These are phyloP conservation scores for Sporopachydermia cereana DNA, from an alignment of 1,139 yeast species.

Conservation along the genomic window DNA sequence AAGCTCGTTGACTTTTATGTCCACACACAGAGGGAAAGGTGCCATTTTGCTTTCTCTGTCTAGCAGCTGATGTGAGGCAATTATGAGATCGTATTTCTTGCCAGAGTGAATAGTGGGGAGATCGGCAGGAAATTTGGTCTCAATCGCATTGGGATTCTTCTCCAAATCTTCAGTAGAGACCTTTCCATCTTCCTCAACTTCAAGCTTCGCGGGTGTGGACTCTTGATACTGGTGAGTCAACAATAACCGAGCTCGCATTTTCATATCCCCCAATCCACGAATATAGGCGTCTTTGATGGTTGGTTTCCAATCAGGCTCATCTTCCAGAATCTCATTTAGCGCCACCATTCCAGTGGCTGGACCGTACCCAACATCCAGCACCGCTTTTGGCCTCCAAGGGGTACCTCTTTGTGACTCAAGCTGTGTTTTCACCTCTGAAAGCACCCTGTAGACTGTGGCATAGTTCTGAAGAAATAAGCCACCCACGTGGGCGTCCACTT, in stretches of 20 bases:
- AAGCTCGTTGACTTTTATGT: constrained; percentile 49
- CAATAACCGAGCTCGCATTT: constrained; percentile 63
- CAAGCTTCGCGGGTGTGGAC: constrained; percentile 13
- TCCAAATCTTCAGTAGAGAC: constrained; percentile 14
- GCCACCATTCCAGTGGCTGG: constrained; percentile 93
- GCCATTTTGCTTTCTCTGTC: constrained; percentile 32
- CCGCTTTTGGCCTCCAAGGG: constrained; percentile 49
- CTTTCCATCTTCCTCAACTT: constrained; percentile 13
- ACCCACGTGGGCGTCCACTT: constrained; percentile 74
- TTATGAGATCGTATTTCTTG: constrained; percentile 57
- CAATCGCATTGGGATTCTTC: constrained; percentile 36
- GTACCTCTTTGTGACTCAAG: constrained; percentile 26
- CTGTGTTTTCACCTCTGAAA: constrained; percentile 54
- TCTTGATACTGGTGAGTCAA: constrained; percentile 61
- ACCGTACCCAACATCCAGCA: constrained; percentile 79
- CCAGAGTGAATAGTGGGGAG: constrained; percentile 33
- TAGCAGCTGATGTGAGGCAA: constrained; percentile 70
- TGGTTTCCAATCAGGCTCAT: constrained; percentile 40
- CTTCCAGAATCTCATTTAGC: constrained; percentile 68
- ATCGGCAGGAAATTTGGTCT: constrained; percentile 40
- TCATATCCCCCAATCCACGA: constrained; percentile 66
- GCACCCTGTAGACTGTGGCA: constrained; percentile 55
- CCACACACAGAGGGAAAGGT: constrained; percentile 63
- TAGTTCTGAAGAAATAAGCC: constrained; percentile 80
- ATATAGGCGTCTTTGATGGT: constrained; percentile 59